A percentile compares a stretch with the other conserved stretches of the same genome.
Conservation (phyloP, 192 early-diverging fungal genomes). For the Gigaspora rosea region DNA sequence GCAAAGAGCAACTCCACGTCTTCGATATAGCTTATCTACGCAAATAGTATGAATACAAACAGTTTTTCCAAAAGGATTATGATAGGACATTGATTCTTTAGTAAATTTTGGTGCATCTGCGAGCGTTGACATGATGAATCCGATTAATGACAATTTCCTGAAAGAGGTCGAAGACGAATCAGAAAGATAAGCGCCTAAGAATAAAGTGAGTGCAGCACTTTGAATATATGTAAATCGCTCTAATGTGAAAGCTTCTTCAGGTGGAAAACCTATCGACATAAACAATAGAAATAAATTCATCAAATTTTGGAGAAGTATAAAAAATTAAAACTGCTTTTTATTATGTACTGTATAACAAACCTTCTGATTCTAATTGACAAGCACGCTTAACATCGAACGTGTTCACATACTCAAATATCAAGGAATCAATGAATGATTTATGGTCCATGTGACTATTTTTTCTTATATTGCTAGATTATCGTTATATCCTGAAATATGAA, state of each 20-base stretch:
- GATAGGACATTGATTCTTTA: conserved; percentile 61
- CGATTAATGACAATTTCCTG: conserved; percentile 43
- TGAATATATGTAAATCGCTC: conserved; percentile 46
- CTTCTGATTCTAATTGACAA: conserved; percentile 29
- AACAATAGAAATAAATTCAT: neutral
- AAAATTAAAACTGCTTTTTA: neutral
- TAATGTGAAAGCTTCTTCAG: conserved; percentile 47
- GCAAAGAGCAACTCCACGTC: conserved; percentile 58
- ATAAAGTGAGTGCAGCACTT: conserved; percentile 39
- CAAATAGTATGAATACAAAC: conserved; percentile 74
- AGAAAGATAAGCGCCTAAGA: conserved; percentile 42
- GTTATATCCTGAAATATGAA: too few relatives aligned
- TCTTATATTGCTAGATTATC: too few relatives aligned
- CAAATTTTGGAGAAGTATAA: neutral
- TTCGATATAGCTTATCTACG: conserved; percentile 46
- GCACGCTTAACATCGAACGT: conserved; percentile 16
- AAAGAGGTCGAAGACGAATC: too few relatives aligned
- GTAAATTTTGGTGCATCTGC: conserved; percentile 55
- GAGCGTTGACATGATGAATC: conserved; percentile 63
- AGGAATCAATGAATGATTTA: neutral
- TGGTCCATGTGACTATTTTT: too few relatives aligned
- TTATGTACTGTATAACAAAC: neutral
- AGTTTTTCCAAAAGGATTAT: conserved; percentile 61
- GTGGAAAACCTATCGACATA: conserved; percentile 41
- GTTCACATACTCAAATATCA: neutral